phyloP scores from a whole-genome alignment of 441 rosid genomes.

The Gossypium gossypioides region DNA sequence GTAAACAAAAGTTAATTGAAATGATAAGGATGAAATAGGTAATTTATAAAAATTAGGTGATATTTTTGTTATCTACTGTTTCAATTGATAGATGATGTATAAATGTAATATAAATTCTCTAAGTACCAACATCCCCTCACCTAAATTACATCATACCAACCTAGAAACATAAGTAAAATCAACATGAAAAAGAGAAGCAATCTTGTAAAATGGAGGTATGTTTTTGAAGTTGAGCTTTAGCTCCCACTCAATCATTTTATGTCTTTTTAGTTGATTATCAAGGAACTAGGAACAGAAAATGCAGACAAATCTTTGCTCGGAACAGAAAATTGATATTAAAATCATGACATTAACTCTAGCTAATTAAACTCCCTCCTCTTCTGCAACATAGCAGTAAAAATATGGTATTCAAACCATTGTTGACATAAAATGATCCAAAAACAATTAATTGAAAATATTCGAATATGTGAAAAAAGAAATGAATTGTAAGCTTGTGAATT shows the following conservation, averaged over 20 bases:
- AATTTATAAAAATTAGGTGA: neutral
- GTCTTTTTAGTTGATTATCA: too few species aligned
- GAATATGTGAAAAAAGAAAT: too few species aligned
- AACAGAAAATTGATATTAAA: neutral
- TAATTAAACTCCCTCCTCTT: too few species aligned
- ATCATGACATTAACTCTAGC: neutral
- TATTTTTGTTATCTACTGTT: neutral
- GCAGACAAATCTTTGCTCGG: neutral
- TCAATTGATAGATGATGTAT: neutral
- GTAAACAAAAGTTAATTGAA: too few species aligned
- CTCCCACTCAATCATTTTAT: too few species aligned
- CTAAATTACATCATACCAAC: neutral
- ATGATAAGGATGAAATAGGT: too few species aligned
- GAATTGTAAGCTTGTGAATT: too few species aligned
- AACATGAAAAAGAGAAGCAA: neutral
- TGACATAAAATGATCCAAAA: too few species aligned
- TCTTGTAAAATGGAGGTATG: neutral
- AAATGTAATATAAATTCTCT: neutral
- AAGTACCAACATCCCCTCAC: neutral
- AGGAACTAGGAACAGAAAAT: too few species aligned
- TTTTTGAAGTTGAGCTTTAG: neutral
- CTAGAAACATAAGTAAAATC: neutral
- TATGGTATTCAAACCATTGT: neutral
- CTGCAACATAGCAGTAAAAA: too few species aligned
- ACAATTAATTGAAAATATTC: too few species aligned